These are phyloP conservation scores for Calophaca sinica DNA, from an alignment of 306 rosid genomes.

Conservation along the genomic window DNA sequence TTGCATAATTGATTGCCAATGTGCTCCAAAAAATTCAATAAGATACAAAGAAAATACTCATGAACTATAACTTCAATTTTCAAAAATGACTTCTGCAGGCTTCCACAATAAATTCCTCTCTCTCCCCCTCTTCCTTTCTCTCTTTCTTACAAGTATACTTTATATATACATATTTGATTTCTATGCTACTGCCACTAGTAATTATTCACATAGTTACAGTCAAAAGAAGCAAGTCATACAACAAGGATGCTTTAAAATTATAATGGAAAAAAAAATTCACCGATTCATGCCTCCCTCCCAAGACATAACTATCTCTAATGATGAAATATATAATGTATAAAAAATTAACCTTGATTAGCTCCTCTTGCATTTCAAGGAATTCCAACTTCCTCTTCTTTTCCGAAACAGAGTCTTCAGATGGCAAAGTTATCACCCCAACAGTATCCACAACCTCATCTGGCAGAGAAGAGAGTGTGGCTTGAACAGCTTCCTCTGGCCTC, in stretches of 20 bases:
- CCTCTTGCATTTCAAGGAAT: conserved; percentile 38
- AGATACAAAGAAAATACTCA: conserved; percentile 5
- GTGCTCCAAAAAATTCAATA: not conserved
- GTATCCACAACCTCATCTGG: conserved; percentile 94
- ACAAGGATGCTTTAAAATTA: conserved; percentile 5
- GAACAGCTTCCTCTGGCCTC: conserved; percentile 81
- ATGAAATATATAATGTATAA: conserved; percentile 17
- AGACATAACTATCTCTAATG: conserved; percentile 1
- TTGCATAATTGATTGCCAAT: conserved; percentile 4
- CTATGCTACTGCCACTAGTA: not conserved
- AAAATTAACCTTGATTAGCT: conserved; percentile 72
- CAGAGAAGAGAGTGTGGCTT: conserved; percentile 79
- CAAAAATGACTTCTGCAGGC: not conserved
- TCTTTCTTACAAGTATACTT: conserved; percentile 10
- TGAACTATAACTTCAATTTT: not conserved
- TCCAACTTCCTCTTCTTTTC: too few relatives aligned
- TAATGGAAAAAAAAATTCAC: not conserved
- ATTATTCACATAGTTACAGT: conserved; percentile 30
- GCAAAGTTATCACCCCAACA: conserved; percentile 58
- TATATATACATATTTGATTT: conserved; percentile 8
- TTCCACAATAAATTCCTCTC: not conserved
- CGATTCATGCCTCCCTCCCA: conserved; percentile 11
- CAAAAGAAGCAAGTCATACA: conserved; percentile 1
- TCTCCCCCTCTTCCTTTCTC: not conserved
- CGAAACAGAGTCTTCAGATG: too few relatives aligned